Evolutionary conservation across 2,329 filamentous ascomycete genomes (phyloP), one percentile per base, ranked within the genome.

Genomic region (Fonsecaea multimorphosa): DNA sequence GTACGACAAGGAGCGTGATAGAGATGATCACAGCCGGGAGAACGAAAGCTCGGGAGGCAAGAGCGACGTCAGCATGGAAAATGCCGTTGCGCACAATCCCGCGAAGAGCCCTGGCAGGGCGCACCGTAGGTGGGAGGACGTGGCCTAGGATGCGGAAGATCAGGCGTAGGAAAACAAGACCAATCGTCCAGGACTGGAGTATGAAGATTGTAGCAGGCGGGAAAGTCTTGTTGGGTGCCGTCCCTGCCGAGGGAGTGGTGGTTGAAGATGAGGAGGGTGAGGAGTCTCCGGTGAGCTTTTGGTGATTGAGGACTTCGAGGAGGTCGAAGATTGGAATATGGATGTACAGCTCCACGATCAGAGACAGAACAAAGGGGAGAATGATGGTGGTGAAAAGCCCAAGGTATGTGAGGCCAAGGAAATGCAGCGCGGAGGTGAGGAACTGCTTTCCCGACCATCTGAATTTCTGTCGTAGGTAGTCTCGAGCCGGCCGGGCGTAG

Each of bases 121-220:
- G 89, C 9, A 89, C 90, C 6, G 57, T 56, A 11, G 63, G 53
- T 16, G 59, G 44, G 8, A 68, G 51, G 22, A 63, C 56, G n/a
- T 52, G 68, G 9, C 87, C 84, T 8, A 87, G 86, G 68, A 92
- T 85, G 73, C 89, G 85, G 12, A 90, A 82, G 29, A 93, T 83
- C 72, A 92, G 80, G 70, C 96, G 93, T 32, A 96, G 85, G 76
- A 97, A 97, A 2, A 99, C 84, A 24, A 99, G 85, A 3, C 95
- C 95, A 0, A 99, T 83, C 0, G 93, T 96, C 93, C 94, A 99
- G 64, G 93, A 89, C 75, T 98, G 94, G 49, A 98, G 89, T 67
- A 98, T 84, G 68, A 96, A 90, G 49, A 98, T 87, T 7, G 89
- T 91, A 74, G 96, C 61, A 14, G 29, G 58, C 24, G 52, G 63